phyloP scores from a whole-genome alignment of 352 stramenopile species.

The Saprolegnia parasitica region DNA sequence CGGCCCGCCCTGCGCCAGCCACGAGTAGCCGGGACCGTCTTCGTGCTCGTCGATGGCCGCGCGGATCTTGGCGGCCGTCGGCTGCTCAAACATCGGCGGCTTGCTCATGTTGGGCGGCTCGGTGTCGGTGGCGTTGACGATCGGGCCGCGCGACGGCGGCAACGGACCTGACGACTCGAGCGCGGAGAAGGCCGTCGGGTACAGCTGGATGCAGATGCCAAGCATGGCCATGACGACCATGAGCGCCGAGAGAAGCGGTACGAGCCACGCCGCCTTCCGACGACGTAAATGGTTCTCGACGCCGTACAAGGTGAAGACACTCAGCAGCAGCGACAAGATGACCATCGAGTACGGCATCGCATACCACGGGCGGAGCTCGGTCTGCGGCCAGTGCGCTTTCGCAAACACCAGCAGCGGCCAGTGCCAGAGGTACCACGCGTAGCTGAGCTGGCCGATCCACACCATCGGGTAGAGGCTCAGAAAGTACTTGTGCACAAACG shows the following conservation, averaged over 20 bases:
- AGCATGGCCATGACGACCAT: slow-evolving; percentile 5
- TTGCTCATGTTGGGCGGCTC: slow-evolving; percentile 20
- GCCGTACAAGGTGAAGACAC: slow-evolving; percentile 20
- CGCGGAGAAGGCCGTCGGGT: slow-evolving; percentile 4
- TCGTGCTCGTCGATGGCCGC: slow-evolving; percentile 8
- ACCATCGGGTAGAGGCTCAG: slow-evolving; percentile 15
- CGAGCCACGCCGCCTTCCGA: slow-evolving; percentile 15
- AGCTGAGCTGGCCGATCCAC: slow-evolving; percentile 24
- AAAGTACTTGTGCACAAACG: slow-evolving; percentile 12
- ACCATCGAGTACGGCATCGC: slow-evolving; percentile 26
- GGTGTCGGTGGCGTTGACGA: slow-evolving; percentile 6
- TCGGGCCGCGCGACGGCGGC: background rate
- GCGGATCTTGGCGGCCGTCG: slow-evolving; percentile 25
- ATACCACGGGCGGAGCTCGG: slow-evolving; percentile 16
- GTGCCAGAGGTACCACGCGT: slow-evolving; percentile 27
- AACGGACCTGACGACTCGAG: background rate
- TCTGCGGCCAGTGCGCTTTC: slow-evolving; percentile 20
- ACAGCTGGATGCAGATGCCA: background rate
- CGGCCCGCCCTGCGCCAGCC: background rate
- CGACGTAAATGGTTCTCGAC: slow-evolving; percentile 26
- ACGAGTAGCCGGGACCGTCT: background rate
- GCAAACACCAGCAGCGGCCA: slow-evolving; percentile 25
- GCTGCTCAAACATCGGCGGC: background rate
- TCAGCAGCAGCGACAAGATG: slow-evolving; percentile 14
- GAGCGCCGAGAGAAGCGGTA: slow-evolving; percentile 3